Percentiles rank a stretch among this genome's conserved stretches.
These are phyloP conservation scores for Aspergillus homomorphus DNA, from an alignment of 495 filamentous ascomycete species.

Conservation along the genomic window DNA sequence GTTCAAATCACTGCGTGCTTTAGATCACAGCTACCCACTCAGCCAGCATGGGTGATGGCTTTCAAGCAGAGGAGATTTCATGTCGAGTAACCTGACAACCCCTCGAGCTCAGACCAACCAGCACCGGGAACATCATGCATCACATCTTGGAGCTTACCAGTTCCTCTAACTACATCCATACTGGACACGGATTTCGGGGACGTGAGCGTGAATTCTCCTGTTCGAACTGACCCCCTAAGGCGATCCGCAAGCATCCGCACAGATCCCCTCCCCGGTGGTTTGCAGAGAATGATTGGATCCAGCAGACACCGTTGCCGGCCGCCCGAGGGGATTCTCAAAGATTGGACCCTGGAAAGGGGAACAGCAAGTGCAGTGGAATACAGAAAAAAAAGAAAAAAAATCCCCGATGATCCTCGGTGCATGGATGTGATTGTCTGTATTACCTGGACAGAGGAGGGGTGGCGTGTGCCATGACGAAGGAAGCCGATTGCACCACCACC, in stretches of 20 bases:
- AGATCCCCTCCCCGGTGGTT: constrained; percentile 25
- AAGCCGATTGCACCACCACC: not conserved
- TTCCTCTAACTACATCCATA: not conserved
- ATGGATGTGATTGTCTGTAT: constrained; percentile 12
- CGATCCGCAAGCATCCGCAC: constrained; percentile 17
- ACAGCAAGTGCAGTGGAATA: not conserved
- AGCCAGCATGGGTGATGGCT: not conserved
- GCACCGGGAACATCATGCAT: not conserved
- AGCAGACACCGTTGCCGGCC: constrained; percentile 26
- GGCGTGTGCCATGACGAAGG: not conserved
- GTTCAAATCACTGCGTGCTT: not conserved
- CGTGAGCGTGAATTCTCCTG: not conserved
- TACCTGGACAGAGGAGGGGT: constrained; percentile 1
- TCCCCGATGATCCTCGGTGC: constrained; percentile 14
- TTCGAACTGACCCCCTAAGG: constrained; percentile 9
- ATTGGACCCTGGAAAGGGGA: constrained; percentile 18
- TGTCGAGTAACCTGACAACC: constrained; percentile 3
- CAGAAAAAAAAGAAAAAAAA: constrained; percentile 7
- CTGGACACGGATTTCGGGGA: not conserved
- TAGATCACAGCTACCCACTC: not conserved
- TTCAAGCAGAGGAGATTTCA: not conserved
- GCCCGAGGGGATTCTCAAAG: constrained; percentile 31
- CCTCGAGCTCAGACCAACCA: constrained; percentile 1
- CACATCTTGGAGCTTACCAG: not conserved
- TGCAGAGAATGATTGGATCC: constrained; percentile 24